Evolutionary conservation across 371 early-diverging fungal genomes (phyloP).

Genomic region (Mortierella sp.): DNA sequence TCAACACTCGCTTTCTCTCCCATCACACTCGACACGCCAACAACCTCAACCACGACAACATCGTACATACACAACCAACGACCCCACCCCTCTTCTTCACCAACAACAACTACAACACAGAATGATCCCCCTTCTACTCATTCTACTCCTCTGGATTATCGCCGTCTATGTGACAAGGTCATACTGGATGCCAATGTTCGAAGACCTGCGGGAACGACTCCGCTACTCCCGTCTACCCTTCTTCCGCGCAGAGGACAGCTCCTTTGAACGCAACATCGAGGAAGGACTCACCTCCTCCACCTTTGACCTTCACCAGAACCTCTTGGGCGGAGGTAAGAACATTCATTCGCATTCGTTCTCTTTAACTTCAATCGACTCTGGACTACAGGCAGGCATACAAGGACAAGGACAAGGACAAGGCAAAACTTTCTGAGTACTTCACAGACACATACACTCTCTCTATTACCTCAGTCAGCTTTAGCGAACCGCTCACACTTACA

Average conservation of each 20-base stretch:
- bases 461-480: too few species aligned
- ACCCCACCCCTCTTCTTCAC: not conserved
- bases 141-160: conserved; percentile 28
- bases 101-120: not conserved
- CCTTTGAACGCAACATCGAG: conserved; percentile 74
- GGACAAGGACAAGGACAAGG: not conserved
- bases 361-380: not conserved
- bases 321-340: conserved; percentile 65
- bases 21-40: not conserved
- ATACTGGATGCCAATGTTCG: conserved; percentile 45
- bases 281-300: conserved; percentile 80
- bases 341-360: not conserved
- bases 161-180: conserved; percentile 34
- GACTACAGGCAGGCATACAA: not conserved
- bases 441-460: too few species aligned
- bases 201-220: conserved; percentile 42
- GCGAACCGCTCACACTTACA: too few species aligned
- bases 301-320: conserved; percentile 80
- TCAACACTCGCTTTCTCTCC: not conserved
- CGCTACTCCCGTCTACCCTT: conserved; percentile 46
- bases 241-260: conserved; percentile 51
- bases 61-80: not conserved
- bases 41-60: not conserved
- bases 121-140: conserved; percentile 36
- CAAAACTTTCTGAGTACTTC: too few species aligned